These are phyloP conservation scores for Saccharomycopsis sp. DNA, from an alignment of 805 yeast genomes.

Conservation along the genomic window DNA sequence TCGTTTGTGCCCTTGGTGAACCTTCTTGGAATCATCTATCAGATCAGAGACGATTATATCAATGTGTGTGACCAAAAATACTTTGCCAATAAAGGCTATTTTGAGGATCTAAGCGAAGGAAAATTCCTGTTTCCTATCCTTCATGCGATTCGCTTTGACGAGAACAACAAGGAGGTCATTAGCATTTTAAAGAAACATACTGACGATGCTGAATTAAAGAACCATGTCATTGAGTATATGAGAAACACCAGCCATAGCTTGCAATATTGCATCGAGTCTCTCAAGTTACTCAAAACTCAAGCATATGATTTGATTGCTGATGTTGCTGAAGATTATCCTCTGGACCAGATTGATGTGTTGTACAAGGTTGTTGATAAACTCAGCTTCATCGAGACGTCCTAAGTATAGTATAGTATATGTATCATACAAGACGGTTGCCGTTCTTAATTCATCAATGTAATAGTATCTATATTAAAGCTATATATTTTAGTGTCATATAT, in stretches of 20 bases:
- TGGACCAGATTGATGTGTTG: background rate
- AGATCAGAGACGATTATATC: slow-evolving; percentile 76
- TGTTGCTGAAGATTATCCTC: slow-evolving; percentile 5
- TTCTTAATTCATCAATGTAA: no score
- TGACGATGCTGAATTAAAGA: slow-evolving; percentile 41
- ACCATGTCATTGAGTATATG: slow-evolving; percentile 44
- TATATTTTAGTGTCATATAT: no score
- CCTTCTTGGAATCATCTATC: slow-evolving; percentile 75
- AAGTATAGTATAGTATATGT: background rate
- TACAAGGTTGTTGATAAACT: background rate
- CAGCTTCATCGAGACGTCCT: background rate
- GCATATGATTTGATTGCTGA: slow-evolving; percentile 25
- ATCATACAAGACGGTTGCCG: no score
- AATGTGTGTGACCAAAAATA: slow-evolving; percentile 52
- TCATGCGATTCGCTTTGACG: slow-evolving; percentile 45
- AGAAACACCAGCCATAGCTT: slow-evolving; percentile 34
- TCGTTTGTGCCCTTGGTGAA: slow-evolving; percentile 59
- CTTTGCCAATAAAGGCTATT: slow-evolving; percentile 61
- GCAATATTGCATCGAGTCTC: slow-evolving; percentile 31
- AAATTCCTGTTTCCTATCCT: slow-evolving; percentile 83
- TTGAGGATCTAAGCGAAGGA: slow-evolving; percentile 87
- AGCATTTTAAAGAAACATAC: slow-evolving; percentile 51
- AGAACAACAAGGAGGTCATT: slow-evolving; percentile 35
- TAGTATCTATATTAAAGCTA: no score
- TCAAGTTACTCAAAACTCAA: slow-evolving; percentile 25